A percentile compares a stretch with the other conserved stretches of the same genome.
Conservation (phyloP, 768 basidiomycete genomes). For the Mycena polygramma region DNA sequence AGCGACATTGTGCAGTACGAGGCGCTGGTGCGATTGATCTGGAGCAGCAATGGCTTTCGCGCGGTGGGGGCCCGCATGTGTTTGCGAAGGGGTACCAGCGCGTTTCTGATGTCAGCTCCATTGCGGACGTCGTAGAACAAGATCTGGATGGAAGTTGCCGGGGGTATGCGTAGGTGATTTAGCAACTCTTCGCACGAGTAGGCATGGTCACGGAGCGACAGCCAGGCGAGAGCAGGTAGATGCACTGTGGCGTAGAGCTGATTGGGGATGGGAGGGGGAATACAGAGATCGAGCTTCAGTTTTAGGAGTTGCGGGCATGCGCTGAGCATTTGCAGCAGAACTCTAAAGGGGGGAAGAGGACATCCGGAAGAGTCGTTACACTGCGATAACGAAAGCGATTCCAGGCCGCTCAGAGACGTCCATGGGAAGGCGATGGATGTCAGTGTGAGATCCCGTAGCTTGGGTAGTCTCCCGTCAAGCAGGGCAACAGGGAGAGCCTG, state of each 20-base stretch:
- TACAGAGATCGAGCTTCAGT: background rate
- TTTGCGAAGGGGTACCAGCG: constrained; percentile 21
- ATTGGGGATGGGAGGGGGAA: background rate
- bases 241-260: constrained; percentile 3
- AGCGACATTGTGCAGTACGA: background rate
- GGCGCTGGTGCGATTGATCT: background rate
- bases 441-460: constrained; percentile 1
- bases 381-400: background rate
- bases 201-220: background rate
- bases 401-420: constrained; percentile 3
- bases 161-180: background rate
- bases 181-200: background rate
- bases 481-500: background rate
- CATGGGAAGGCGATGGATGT: constrained; percentile 6
- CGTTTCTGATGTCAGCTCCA: background rate
- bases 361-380: background rate
- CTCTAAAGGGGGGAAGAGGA: background rate
- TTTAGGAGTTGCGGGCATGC: constrained; percentile 8
- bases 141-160: background rate
- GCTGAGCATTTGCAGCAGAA: background rate
- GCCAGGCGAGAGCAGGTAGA: background rate
- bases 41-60: background rate
- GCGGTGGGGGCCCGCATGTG: constrained; percentile 1
- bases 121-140: background rate
- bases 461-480: background rate